These are phyloP conservation scores for Colletotrichum tropicicola DNA, from an alignment of 2,329 filamentous ascomycete species.

Conservation along the genomic window DNA sequence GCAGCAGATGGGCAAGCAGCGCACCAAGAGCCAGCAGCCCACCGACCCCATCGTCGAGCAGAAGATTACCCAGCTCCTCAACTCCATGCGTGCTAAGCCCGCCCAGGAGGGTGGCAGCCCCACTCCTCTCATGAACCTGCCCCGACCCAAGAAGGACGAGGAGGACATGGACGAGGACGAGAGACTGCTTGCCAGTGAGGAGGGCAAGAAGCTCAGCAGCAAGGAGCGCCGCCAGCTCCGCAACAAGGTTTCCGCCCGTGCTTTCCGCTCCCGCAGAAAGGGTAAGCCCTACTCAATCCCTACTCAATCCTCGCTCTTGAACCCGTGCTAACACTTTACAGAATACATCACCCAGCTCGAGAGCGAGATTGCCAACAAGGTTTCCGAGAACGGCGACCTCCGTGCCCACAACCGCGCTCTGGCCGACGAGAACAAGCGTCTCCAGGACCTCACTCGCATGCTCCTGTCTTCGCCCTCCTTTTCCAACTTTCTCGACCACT, in stretches of 20 bases:
- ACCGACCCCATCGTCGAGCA: constrained; percentile 83
- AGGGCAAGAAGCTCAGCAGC: constrained; percentile 98
- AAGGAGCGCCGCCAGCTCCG: constrained; percentile 97
- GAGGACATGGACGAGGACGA: constrained; percentile 99
- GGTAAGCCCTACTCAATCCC: constrained; percentile 65
- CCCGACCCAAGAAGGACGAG: constrained; percentile 88
- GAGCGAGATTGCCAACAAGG: constrained; percentile 84
- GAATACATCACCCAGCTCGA: constrained; percentile 98
- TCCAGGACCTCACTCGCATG: constrained; percentile 82
- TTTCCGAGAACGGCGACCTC: constrained; percentile 83
- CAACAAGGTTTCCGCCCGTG: constrained; percentile 98
- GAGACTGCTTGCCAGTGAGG: constrained; percentile 90
- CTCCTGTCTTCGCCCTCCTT: constrained; percentile 84
- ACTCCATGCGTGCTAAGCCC: constrained; percentile 86
- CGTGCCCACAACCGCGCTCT: constrained; percentile 84
- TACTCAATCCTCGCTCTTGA: too few species aligned
- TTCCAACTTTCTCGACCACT: constrained; percentile 78
- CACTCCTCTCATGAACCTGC: constrained; percentile 69
- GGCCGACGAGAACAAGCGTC: constrained; percentile 83
- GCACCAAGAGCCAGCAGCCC: constrained; percentile 59
- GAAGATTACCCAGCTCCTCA: constrained; percentile 91
- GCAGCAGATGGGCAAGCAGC: constrained; percentile 53
- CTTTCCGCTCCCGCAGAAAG: constrained; percentile 97
- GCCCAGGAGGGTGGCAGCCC: constrained; percentile 55
- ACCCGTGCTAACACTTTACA: constrained; percentile 47